Base-by-base conservation (phyloP, 805 yeast species). In the Monosporozyma aerobia region DNA sequence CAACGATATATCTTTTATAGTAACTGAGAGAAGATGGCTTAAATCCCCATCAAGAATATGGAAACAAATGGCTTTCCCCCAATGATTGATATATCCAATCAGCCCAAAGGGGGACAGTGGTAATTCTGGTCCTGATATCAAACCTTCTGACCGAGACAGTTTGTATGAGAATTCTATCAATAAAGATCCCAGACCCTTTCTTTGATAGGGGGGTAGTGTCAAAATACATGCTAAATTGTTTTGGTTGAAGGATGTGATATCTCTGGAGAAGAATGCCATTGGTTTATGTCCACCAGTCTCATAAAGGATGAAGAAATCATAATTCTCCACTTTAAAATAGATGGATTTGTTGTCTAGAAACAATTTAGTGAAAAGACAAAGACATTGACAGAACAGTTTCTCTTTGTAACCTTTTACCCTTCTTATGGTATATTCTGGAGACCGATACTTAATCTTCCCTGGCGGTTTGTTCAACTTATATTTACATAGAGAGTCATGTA, bases 191-290 rank as follows among this genome's bases (percentile, higher is more conserved):
- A 90, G 66, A 7, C 81, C 83, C 43, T 77, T 76, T 53, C 88
- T 74, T 65, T 92, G 98, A 65, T 81, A 94, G 2, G 97, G 97
- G 0, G 99, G 99, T 56, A 94, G 87, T 3, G 89, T 81, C 57
- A 94, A 75, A 11, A 94, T 86, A 63, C 98, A 94, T 0, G 97
- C 97, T 40, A 94, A 72, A 63, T 92, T 94, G 65, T 90, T 87
- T 50, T 80, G 77, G 51, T 87, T 92, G 68, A 77, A 76, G 0
- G 96, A 83, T 0, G 85, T 71, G 45, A 85, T 71, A 62, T 94
- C 99, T 59, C 87, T 87, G 13, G 97, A 90, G 63, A 89, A 94
- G 64, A 89, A 94, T 1, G 97, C 99, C 84, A 90, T 83, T 1
- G 92, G 90, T 50, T 71, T 65, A 58, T 69, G 29, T 8, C 16